Evolutionary conservation across 2,329 filamentous ascomycete genomes (phyloP).

Genomic region (Fusarium goolgardi): DNA sequence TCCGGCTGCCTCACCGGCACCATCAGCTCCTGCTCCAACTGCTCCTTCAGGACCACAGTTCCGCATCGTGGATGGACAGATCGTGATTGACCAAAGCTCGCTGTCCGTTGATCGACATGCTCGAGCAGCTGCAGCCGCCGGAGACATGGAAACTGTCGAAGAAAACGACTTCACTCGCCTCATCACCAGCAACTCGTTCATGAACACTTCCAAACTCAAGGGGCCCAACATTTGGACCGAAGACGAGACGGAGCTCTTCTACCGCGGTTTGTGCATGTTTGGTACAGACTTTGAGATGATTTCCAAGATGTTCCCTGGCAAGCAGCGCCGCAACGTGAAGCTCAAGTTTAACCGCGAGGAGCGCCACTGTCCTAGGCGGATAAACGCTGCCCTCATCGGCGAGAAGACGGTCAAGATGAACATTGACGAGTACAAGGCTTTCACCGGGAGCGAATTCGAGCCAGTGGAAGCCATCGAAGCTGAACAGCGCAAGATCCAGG

Average conservation of each 20-base stretch:
- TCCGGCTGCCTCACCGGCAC: constrained; percentile 43
- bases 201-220: constrained; percentile 69
- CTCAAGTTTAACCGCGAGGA: constrained; percentile 87
- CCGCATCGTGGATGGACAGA: constrained; percentile 76
- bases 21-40: constrained; percentile 45
- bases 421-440: constrained; percentile 69
- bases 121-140: constrained; percentile 63
- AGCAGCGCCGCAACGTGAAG: constrained; percentile 80
- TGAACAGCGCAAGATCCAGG: constrained; percentile 62
- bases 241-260: constrained; percentile 80
- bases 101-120: constrained; percentile 76
- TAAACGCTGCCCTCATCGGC: constrained; percentile 73
- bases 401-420: constrained; percentile 68
- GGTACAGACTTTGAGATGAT: constrained; percentile 89
- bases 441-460: constrained; percentile 65
- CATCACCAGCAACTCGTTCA: constrained; percentile 76
- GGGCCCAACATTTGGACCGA: constrained; percentile 76
- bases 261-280: constrained; percentile 78
- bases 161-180: constrained; percentile 82
- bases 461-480: constrained; percentile 66
- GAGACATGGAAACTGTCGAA: constrained; percentile 72
- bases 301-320: constrained; percentile 77
- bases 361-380: constrained; percentile 69
- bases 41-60: constrained; percentile 63
- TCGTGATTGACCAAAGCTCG: constrained; percentile 76